Evolutionary conservation across 1,284 basidiomycete species (phyloP), one percentile per base, ranked within the genome.

Genomic region (Leccinum variabile): DNA sequence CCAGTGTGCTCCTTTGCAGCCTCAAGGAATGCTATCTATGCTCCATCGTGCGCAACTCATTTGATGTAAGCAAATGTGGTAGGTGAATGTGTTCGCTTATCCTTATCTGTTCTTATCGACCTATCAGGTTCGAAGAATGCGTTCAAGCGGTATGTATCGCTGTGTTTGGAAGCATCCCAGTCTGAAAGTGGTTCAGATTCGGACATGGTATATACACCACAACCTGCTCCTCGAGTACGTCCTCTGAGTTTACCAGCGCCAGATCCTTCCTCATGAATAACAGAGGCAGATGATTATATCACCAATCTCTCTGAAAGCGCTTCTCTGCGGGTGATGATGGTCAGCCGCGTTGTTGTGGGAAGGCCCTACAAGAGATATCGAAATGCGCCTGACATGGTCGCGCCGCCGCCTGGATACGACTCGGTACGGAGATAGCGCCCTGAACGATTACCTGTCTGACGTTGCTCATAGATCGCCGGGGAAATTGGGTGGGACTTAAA

Each of bases 281-380:
- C 66, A 87, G 85, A 88, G 69, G 85, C 86, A 46, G 86, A 87
- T 63, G 85, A 86, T 67, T 88, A 88, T 66, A 71, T 76, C 25
- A 67, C 66, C 41, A 84, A 80, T 64, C 67, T 73, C 8, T 76
- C 79, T 25, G 71, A 78, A 50, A 67, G 72, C 33, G 77, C 80
- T 6, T 68, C 71, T 25, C 73, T 79, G 52, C 80, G 81, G 14
- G 81, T 82, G 8, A 70, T 85, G 59, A 73, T 88, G 11, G 75
- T 86, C 50, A 85, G 79, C 68, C 81, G 84, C 28, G 87, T 88
- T n/a, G 78, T 87, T 22, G 81, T 86, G 41, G 86, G 86, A 3
- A 84, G 78, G 67, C 75, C 85, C 41, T 77, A 78, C 65, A 81
- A 76, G 66, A 77, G 80, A 59, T 77, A 77, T 46, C 70, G 75